Conservation (phyloP, 1,284 basidiomycete genomes). For the Cerrena zonata region DNA sequence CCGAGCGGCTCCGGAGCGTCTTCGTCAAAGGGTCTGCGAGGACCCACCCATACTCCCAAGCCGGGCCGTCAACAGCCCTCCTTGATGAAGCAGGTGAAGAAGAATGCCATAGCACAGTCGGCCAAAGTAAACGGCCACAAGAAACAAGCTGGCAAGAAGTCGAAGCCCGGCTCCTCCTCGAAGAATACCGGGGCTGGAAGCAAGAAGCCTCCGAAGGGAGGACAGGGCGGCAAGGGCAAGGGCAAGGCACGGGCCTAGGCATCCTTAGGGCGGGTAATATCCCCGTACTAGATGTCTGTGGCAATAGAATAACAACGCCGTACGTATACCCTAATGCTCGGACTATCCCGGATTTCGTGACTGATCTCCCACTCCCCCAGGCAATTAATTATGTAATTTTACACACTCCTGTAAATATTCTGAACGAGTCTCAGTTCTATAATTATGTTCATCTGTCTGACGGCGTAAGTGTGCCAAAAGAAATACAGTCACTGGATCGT, state of each 20-base stretch:
- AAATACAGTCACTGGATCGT: too few relatives aligned
- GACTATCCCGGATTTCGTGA: too few relatives aligned
- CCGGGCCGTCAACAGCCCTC: not conserved
- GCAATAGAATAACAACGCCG: conserved; percentile 9
- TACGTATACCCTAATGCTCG: too few relatives aligned
- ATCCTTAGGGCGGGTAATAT: conserved; percentile 5
- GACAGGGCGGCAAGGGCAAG: not conserved
- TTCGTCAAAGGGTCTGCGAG: not conserved
- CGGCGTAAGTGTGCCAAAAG: too few relatives aligned
- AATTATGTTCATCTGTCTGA: too few relatives aligned
- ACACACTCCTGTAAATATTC: too few relatives aligned
- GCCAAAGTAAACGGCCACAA: too few relatives aligned
- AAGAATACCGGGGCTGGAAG: not conserved
- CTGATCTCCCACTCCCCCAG: too few relatives aligned
- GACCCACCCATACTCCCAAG: not conserved
- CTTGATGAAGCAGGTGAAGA: too few relatives aligned
- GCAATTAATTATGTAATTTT: too few relatives aligned
- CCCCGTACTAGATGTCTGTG: conserved; percentile 9
- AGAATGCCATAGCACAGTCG: too few relatives aligned
- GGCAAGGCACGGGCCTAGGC: not conserved
- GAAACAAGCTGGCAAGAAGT: not conserved
- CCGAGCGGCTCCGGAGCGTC: not conserved
- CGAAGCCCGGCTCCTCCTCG: not conserved
- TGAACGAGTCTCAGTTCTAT: too few relatives aligned
- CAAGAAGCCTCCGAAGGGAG: not conserved